A percentile compares a stretch with the other conserved stretches of the same genome.
Conservation (phyloP, 257 asterid genomes). For the Ilex aquifolium region DNA sequence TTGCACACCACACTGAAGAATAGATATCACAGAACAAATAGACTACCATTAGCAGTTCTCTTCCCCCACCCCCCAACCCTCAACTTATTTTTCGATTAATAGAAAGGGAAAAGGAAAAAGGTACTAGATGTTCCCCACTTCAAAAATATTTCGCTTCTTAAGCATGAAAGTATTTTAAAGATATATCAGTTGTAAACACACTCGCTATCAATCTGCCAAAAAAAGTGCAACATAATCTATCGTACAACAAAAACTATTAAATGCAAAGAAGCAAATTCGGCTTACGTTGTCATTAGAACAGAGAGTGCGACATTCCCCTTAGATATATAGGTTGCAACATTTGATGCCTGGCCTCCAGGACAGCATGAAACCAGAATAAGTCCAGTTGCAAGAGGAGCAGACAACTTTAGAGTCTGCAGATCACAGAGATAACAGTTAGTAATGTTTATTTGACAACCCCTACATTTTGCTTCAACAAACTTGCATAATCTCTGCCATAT, state of each 20-base stretch:
- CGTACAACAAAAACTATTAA: background rate
- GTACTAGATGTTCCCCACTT: background rate
- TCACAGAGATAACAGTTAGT: conserved; percentile 17
- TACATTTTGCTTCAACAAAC: background rate
- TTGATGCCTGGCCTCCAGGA: conserved; percentile 99
- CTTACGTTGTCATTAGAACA: conserved; percentile 99
- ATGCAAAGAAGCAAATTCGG: conserved; percentile 5
- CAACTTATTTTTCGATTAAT: no score
- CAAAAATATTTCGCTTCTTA: background rate
- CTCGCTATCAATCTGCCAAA: background rate
- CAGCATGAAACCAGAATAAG: conserved; percentile 97
- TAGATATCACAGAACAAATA: no score
- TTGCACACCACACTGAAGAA: no score
- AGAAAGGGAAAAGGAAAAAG: no score
- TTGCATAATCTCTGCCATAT: background rate
- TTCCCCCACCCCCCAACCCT: background rate
- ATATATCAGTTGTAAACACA: background rate
- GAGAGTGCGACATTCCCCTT: conserved; percentile 98
- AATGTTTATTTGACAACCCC: conserved; percentile 8
- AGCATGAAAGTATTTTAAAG: background rate
- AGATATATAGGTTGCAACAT: conserved; percentile 92
- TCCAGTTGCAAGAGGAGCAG: conserved; percentile 99
- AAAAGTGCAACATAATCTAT: background rate
- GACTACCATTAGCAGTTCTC: background rate
- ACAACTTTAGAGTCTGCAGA: conserved; percentile 64